Base-by-base conservation (phyloP, 1,284 basidiomycete genomes). In the Papiliotrema nemorosa region DNA sequence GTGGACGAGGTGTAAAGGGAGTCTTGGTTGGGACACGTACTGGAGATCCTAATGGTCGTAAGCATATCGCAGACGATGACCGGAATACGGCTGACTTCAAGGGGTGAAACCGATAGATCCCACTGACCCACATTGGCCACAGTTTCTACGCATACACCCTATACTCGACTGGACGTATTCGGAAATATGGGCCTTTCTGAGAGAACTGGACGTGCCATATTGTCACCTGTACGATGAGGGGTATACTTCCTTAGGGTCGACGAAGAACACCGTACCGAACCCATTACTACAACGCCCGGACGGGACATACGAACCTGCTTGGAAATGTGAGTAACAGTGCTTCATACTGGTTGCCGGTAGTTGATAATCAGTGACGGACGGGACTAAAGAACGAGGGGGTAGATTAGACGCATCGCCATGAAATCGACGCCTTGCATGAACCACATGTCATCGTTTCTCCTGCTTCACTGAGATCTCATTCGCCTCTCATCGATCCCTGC, bases 181-280 rank as follows among this genome's bases (percentile, higher is more conserved):
- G 2, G 84, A 96, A 55, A 83, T 98, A 2, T 98, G 96, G 96
- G 75, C 78, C 1, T 98, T 94, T 75, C 76, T 98, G 33, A 78
- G 85, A 6, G 78, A 79, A 52, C 77, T 94, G 9, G 70, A 83
- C 2, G 82, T 97, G 12, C 86, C 85, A 3, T 98, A 94, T 72
- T 98, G 94, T 68, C 67, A 70, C 25, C 73, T 98, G 37, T 98
- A 98, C 66, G 91, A 98, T 66, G 79, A 88, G 73, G 96, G 96
- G 87, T 98, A 96, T 73, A 98, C 96, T 0, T 96, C 91, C 3
- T 81, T 98, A 14, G 94, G 96, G 21, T 96, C 91, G 16, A 93
- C 88, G 1, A 89, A 84, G 75, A 97, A 97, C 75, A 97, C 96
- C 0, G 85, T 85, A 62, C 90, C 84, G 0, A 98, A 98, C 64